Conservation (phyloP, 2,329 filamentous ascomycete genomes). For the Chaetomium sp. region DNA sequence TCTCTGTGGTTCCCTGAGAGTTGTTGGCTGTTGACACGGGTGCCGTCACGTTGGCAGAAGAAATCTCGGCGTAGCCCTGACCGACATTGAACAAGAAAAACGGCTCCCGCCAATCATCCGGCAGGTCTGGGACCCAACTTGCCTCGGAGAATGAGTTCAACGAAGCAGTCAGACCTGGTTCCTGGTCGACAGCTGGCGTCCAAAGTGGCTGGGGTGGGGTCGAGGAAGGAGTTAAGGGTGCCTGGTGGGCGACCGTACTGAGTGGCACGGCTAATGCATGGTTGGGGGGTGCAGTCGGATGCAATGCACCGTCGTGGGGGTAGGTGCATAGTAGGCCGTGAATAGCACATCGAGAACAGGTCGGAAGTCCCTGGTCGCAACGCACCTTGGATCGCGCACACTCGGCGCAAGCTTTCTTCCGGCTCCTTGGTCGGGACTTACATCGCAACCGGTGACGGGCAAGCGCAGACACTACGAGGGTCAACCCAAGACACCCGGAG, state of each 20-base stretch:
- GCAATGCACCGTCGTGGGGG: not conserved
- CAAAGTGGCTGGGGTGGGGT: not conserved
- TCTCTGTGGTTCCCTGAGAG: not conserved
- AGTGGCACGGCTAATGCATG: not conserved
- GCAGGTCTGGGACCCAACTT: not conserved
- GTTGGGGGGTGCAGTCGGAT: not conserved
- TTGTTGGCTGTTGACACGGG: not conserved
- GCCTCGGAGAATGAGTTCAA: not conserved
- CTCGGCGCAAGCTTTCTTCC: constrained; percentile 7
- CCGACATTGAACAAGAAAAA: not conserved
- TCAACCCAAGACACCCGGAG: not conserved
- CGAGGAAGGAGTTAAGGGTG: not conserved
- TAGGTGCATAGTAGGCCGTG: not conserved
- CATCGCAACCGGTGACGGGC: constrained; percentile 3
- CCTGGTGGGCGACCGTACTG: not conserved
- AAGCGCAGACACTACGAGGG: not conserved
- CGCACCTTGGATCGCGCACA: constrained; percentile 14
- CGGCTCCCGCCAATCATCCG: not conserved
- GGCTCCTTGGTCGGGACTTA: not conserved
- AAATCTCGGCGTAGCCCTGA: not conserved
- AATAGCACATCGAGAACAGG: not conserved
- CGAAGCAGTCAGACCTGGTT: not conserved
- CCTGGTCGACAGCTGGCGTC: not conserved
- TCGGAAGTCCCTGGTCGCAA: not conserved
- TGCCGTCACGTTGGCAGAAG: not conserved